These are phyloP conservation scores for maize (Zea mays) DNA, from an alignment of 176 grass and related monocot species.

Conservation along the genomic window DNA sequence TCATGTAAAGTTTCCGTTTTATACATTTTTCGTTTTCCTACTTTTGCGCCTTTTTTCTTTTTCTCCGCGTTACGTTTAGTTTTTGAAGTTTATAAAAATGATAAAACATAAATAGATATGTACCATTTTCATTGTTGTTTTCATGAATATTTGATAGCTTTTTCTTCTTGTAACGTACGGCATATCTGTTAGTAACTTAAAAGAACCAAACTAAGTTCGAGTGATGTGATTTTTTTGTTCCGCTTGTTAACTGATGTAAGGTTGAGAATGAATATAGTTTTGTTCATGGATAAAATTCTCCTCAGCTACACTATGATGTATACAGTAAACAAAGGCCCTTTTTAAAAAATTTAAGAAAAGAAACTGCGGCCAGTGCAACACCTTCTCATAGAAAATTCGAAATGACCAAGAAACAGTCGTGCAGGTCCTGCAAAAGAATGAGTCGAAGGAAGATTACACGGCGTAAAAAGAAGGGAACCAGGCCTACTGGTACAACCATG, in stretches of 20 bases:
- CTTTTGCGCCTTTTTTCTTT: too few species aligned
- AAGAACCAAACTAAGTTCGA: background rate
- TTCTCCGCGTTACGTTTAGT: too few species aligned
- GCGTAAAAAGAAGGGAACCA: background rate
- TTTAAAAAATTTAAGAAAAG: background rate
- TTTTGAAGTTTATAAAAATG: too few species aligned
- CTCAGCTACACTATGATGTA: background rate
- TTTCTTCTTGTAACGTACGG: too few species aligned
- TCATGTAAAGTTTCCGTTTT: too few species aligned
- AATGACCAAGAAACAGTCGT: conserved; percentile 99
- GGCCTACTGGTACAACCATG: too few species aligned
- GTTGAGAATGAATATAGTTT: conserved; percentile 13
- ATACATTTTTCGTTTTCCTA: too few species aligned
- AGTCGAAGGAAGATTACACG: conserved; percentile 21
- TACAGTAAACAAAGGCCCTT: background rate
- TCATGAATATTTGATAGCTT: too few species aligned
- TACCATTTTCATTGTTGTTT: too few species aligned
- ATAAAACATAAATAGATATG: too few species aligned
- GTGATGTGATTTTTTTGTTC: background rate
- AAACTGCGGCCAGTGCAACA: conserved; percentile 34
- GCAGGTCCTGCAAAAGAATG: conserved; percentile 78
- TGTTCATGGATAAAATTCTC: conserved; percentile 16
- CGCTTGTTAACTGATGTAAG: conserved; percentile 15
- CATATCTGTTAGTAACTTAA: background rate
- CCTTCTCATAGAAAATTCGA: conserved; percentile 99